These are phyloP conservation scores for Gelatoporia subvermispora DNA, from an alignment of 768 basidiomycete species.

Conservation along the genomic window DNA sequence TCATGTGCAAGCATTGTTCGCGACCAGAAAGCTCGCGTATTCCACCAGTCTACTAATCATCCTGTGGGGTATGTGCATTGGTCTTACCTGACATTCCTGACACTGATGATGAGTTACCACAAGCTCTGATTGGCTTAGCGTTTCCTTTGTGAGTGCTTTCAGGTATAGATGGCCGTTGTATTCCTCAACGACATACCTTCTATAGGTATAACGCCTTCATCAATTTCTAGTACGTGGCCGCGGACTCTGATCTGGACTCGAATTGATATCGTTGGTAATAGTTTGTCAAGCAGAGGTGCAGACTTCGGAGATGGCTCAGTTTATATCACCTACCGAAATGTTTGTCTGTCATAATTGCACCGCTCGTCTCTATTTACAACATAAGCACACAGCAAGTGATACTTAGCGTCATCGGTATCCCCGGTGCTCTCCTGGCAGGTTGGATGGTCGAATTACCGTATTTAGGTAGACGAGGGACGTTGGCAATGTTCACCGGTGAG, in stretches of 20 bases:
- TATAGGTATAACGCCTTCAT: constrained; percentile 47
- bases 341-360: constrained; percentile 20
- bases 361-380: neutral
- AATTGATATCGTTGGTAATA: constrained; percentile 15
- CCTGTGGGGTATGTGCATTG: constrained; percentile 41
- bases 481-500: constrained; percentile 45
- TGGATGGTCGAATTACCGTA: constrained; percentile 45
- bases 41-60: constrained; percentile 47
- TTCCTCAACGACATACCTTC: neutral
- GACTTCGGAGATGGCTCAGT: constrained; percentile 65
- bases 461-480: constrained; percentile 50
- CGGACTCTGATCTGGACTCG: neutral
- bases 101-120: neutral
- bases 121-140: constrained; percentile 72
- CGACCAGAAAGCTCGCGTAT: constrained; percentile 43
- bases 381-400: constrained; percentile 43
- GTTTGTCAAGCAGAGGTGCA: constrained; percentile 61
- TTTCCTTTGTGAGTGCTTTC: constrained; percentile 51
- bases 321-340: constrained; percentile 73
- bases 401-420: constrained; percentile 50
- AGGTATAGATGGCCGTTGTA: neutral
- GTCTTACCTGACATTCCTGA: neutral
- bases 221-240: constrained; percentile 42
- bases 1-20: constrained; percentile 47
- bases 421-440: constrained; percentile 53